Evolutionary conservation across 2,329 filamentous ascomycete genomes (phyloP).

Genomic region (Colletotrichum zoysiae): DNA sequence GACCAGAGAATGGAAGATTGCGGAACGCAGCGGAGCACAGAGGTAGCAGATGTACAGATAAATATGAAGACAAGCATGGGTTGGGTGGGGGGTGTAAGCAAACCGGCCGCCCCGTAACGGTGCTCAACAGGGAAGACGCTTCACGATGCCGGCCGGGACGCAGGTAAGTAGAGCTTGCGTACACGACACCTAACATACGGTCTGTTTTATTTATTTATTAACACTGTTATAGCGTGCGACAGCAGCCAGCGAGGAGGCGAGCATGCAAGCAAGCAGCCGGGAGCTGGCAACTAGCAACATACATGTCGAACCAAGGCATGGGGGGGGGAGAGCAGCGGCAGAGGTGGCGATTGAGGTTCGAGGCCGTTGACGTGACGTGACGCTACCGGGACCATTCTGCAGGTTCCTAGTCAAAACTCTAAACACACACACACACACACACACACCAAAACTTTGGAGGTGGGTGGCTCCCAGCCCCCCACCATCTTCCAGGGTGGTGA

Average conservation of each 20-base stretch:
- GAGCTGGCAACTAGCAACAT: background rate
- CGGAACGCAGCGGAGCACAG: conserved; percentile 7
- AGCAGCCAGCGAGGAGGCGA: background rate
- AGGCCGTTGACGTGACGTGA: conserved; percentile 26
- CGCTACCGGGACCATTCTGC: conserved; percentile 20
- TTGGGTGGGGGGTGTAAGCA: background rate
- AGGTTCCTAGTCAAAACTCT: conserved; percentile 35
- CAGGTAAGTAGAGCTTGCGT: conserved; percentile 7
- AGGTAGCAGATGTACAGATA: background rate
- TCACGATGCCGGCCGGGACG: conserved; percentile 26
- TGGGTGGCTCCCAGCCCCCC: no score
- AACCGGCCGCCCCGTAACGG: conserved; percentile 1
- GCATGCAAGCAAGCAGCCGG: conserved; percentile 2
- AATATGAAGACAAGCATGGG: background rate
- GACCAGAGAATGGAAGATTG: conserved; percentile 11
- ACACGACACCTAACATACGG: conserved; percentile 10
- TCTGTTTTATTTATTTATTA: background rate
- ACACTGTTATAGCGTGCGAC: background rate
- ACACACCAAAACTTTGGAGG: background rate
- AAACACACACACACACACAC: conserved; percentile 9
- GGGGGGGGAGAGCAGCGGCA: conserved; percentile 36
- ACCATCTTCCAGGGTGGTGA: background rate
- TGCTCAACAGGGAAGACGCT: conserved; percentile 25
- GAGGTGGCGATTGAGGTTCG: conserved; percentile 25
- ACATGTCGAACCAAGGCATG: conserved; percentile 3